Base-by-base conservation (phyloP, 495 filamentous ascomycete species). In the Chaetomium cochliodes region DNA sequence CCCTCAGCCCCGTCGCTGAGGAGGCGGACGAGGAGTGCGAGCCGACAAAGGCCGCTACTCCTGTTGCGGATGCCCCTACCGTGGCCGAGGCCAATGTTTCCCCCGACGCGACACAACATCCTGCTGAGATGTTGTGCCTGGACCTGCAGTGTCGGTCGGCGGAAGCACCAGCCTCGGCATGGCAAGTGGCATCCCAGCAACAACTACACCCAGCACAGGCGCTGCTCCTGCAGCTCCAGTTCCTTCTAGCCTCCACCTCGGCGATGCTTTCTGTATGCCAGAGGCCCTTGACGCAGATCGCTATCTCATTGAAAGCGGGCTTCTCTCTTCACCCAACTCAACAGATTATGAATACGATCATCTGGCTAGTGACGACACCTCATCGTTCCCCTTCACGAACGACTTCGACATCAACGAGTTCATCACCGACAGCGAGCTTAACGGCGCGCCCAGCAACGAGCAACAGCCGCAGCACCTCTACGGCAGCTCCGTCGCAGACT, bases 121-220 rank as follows among this genome's bases (percentile, higher is more conserved):
- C 94, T 97, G 94, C 94, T 83, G 93, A 84, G 92, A 87, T 97
- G 93, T 96, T 97, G 93, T 97, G 91, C 84, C 58, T 56, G 51
- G 94, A 93, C 94, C 94, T 96, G 94, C 94, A 89, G 94, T 98
- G 94, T 97, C 94, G 86, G 88, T 92, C 87, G 85, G 82, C 78
- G 80, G 83, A 79, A 77, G 79, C 74, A 71, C 77, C 79, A 73
- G 77, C 62, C 60, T 70, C 73, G 74, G 81, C 80, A 83, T 88
- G 84, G 85, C 76, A 81, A 81, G 76, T 74, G 76, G 75, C 76
- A 76, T 82, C 75, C 71, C 83, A 78, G 74, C 79, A 73, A 78
- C 82, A 74, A 81, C 84, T 76, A 76, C 83, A 76, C 76, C 84
- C 79, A 72, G 73, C 76, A 58, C 78, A 77, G 71, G 74, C 79